Base-by-base conservation (phyloP, 2,329 filamentous ascomycete genomes). In the Pestalotiopsis sp. region DNA sequence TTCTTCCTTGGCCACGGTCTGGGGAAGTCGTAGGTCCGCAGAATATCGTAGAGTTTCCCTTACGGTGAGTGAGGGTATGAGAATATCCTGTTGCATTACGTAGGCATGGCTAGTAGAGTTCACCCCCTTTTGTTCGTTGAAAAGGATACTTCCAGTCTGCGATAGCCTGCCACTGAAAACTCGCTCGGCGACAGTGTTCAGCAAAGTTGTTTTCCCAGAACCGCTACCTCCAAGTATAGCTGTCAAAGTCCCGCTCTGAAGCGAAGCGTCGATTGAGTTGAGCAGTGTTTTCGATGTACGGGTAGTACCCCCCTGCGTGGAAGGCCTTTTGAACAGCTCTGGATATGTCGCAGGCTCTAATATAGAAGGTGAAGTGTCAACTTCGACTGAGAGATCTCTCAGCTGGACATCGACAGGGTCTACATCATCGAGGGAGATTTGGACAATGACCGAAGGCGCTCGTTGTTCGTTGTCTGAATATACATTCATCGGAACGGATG, bases 191-290 rank as follows among this genome's bases (percentile, higher is more conserved):
- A 94, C 86, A 23, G 90, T 87, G 76, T 93, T 94, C 41, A 94
- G 82, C 68, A 92, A 80, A 0, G 90, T 91, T 3, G 90, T 92
- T 80, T 94, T 94, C 0, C 92, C 92, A 1, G 89, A 91, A 23
- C 92, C 92, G 74, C 90, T 91, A 3, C 91, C 91, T 11, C 92
- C 92, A 68, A 94, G 89, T 66, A 94, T 93, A 9, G 92, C 92
- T 0, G 91, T 93, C 56, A 95, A 79, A 3, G 89, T 91, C 3
- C 92, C 91, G 7, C 87, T 85, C 3, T 84, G 83, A 76, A 94
- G 86, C 27, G 88, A 85, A 2, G 91, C 91, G 71, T 86, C 87
- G 60, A 94, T 87, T 38, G 87, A 86, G 66, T 90, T 82, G 11
- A 94, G 80, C 12, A 94, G 87, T 5, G 81, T 78, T 74, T 89